Evolutionary conservation across 345 rosid species (phyloP), one percentile per base, ranked within the genome.

Genomic region (Laguncularia racemosa): DNA sequence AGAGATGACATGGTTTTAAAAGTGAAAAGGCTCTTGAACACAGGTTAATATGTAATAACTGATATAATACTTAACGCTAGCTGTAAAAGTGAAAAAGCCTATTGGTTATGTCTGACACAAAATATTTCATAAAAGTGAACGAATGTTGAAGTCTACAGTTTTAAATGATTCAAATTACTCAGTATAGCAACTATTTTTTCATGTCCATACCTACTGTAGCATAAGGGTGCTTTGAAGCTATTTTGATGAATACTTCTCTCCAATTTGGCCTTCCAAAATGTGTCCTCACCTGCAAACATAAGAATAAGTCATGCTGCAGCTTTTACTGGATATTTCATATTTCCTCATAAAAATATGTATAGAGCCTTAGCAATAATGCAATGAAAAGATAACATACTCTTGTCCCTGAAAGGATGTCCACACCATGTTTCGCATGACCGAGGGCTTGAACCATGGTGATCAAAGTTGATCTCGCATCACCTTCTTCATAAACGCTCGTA

Each of bases 401-500:
- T 65, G 99, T 93, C 66, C 97, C 99, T 3, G 97, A 89, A 55
- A 93, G 71, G 66, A 93, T 87, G 79, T 93, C 99, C 52, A 89
- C 89, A 14, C 99, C 97, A 60, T 89, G 86, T 63, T 93, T 93
- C 56, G 99, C 99, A 77, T 93, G 97, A 62, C 82, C 87, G 46
- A 89, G 78, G 65, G 99, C 99, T 71, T 93, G 99, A 47, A 93
- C 96, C 99, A 93, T 85, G 59, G 96, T 89, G 55, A 89, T 89
- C 62, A 93, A 72, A 17, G 97, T 85, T 70, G 99, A 93, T 62
- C 96, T 85, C 28, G 99, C 99, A 68, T 93, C 99, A 2, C 96
- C 95, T 73, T 93, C 99, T 75, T 93, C 99, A 59, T 93, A 93
- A 47, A 93, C 99, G 51, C 96, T 93, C 14, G 99, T 93, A 16